Conservation (phyloP, 495 filamentous ascomycete species). For the Annulohypoxylon maeteangense region DNA sequence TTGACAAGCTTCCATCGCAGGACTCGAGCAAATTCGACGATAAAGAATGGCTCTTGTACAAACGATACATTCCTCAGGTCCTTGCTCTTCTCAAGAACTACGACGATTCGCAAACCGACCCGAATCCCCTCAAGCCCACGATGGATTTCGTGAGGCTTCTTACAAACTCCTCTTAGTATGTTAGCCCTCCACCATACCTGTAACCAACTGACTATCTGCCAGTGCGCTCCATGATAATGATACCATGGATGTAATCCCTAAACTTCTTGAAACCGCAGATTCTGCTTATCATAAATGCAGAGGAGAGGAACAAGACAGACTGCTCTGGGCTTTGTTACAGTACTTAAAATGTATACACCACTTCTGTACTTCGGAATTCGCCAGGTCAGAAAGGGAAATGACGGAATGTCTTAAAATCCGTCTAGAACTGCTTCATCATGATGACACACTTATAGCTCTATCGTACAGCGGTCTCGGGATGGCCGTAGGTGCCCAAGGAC, state of each 20-base stretch:
- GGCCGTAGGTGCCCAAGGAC: constrained; percentile 1
- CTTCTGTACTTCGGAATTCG: constrained; percentile 21
- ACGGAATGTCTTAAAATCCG: constrained; percentile 19
- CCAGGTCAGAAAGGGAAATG: constrained; percentile 22
- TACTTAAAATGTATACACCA: constrained; percentile 22
- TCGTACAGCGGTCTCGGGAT: constrained; percentile 24
- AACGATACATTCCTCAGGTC: constrained; percentile 26
- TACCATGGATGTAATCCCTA: constrained; percentile 10
- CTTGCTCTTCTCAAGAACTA: constrained; percentile 19
- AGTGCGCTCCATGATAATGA: constrained; percentile 29
- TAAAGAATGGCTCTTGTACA: constrained; percentile 24
- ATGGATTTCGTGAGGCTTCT: constrained; percentile 18
- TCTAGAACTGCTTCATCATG: constrained; percentile 11
- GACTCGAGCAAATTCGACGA: constrained; percentile 18
- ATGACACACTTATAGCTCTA: constrained; percentile 18
- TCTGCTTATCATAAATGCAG: constrained; percentile 12
- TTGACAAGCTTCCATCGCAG: constrained; percentile 13
- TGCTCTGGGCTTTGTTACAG: constrained; percentile 16
- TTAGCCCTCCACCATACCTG: neutral
- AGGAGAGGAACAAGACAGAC: neutral
- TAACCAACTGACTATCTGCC: neutral
- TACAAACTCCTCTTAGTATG: constrained; percentile 20
- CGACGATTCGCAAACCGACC: constrained; percentile 12
- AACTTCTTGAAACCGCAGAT: constrained; percentile 15
- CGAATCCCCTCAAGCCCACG: constrained; percentile 16